phyloP scores from a whole-genome alignment of 768 basidiomycete species.

The Mycena rebaudengoi region DNA sequence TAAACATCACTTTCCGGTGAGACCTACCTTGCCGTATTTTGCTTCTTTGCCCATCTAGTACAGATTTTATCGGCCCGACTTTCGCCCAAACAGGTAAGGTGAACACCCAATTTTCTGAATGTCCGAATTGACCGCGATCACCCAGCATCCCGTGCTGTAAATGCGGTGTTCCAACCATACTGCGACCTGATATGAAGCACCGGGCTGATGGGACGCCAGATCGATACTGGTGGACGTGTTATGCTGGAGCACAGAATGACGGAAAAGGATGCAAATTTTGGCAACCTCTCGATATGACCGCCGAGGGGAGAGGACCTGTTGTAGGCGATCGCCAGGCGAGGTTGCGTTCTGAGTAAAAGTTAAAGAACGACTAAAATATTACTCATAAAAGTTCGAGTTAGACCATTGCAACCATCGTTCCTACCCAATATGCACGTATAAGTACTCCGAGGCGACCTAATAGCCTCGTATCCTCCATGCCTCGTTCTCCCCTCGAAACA shows the following conservation, averaged over 20 bases:
- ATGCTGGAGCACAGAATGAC: conserved; percentile 83
- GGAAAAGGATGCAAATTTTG: conserved; percentile 84
- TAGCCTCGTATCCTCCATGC: background rate
- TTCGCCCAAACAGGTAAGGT: conserved; percentile 51
- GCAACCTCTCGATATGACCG: conserved; percentile 74
- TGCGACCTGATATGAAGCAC: conserved; percentile 85
- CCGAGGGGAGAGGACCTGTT: conserved; percentile 69
- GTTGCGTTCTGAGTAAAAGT: background rate
- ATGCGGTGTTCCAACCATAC: conserved; percentile 74
- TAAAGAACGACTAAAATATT: too few relatives aligned
- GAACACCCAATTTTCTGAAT: background rate
- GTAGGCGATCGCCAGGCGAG: conserved; percentile 25
- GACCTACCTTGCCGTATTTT: too few relatives aligned
- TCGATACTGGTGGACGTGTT: conserved; percentile 85
- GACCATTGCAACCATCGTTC: background rate
- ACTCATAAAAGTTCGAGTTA: too few relatives aligned
- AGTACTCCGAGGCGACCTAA: too few relatives aligned
- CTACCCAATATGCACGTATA: too few relatives aligned
- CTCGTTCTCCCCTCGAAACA: background rate
- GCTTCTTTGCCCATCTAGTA: too few relatives aligned
- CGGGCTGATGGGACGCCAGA: conserved; percentile 60
- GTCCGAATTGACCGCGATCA: background rate
- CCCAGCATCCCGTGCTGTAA: conserved; percentile 72
- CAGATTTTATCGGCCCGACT: conserved; percentile 89
- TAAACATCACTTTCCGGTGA: conserved; percentile 90